A percentile compares a stretch with the other conserved stretches of the same genome.
phyloP scores from a whole-genome alignment of 495 filamentous ascomycete species.

The Pyronema domesticum region DNA sequence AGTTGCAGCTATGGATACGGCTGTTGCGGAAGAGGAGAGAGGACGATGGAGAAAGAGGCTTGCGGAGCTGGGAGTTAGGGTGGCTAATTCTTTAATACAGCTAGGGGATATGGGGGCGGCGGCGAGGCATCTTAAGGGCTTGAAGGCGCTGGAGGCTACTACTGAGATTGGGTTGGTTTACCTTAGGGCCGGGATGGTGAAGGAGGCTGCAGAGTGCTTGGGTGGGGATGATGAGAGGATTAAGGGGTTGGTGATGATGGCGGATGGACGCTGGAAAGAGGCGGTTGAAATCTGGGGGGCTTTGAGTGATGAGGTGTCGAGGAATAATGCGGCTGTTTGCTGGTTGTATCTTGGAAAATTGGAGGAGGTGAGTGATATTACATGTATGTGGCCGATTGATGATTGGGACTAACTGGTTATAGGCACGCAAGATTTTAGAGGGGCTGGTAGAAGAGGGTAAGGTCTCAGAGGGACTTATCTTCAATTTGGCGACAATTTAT shows the following conservation, averaged over 20 bases:
- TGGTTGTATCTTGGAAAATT: constrained; percentile 62
- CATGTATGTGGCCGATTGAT: neutral
- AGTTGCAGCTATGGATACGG: constrained; percentile 26
- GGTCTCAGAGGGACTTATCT: constrained; percentile 57
- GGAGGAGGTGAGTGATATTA: constrained; percentile 39
- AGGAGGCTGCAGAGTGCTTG: constrained; percentile 15
- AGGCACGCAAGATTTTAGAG: constrained; percentile 48
- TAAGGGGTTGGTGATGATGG: constrained; percentile 51
- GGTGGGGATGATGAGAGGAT: constrained; percentile 30
- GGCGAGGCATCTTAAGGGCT: constrained; percentile 38
- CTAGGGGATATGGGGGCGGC: constrained; percentile 78
- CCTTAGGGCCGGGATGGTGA: constrained; percentile 45
- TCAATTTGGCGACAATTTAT: constrained; percentile 82
- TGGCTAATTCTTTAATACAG: constrained; percentile 67
- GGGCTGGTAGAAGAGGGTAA: constrained; percentile 39
- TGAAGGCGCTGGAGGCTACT: constrained; percentile 18
- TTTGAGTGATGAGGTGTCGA: constrained; percentile 40
- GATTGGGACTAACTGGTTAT: constrained; percentile 11
- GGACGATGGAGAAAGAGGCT: constrained; percentile 51
- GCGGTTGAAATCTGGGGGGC: constrained; percentile 45
- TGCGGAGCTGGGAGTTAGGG: constrained; percentile 55
- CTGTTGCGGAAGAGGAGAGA: constrained; percentile 24
- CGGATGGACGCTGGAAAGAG: constrained; percentile 51
- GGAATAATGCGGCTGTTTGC: constrained; percentile 67
- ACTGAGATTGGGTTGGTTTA: constrained; percentile 44